Base-by-base conservation (phyloP, 768 basidiomycete species). In the Rhizopogon vesiculosus region DNA sequence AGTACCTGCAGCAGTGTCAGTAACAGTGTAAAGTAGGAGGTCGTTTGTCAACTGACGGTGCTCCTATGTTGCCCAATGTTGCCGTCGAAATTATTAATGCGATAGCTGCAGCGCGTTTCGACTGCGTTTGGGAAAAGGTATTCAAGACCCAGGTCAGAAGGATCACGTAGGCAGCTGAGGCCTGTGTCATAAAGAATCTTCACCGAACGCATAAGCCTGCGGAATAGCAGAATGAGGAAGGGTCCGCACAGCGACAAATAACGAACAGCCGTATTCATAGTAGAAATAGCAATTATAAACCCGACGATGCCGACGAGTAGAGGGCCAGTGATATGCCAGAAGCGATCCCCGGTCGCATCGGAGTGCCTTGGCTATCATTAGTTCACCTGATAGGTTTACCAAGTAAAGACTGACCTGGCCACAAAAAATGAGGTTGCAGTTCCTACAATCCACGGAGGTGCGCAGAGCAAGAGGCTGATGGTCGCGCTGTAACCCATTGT, bases 21-120 rank as follows among this genome's bases (percentile, higher is more conserved):
- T 38, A 7, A 15, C 9, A 39, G 3, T 25, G 39, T 31, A 19
- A 18, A 28, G 48, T 15, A 28, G 33, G 46, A 57, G 51, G 28
- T 16, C 12, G 54, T 4, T 33, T 2, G 38, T 56, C 61, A 28
- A 82, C 83, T 73, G 73, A 93, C 75, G 89, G 84, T 58, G 91
- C 89, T 42, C 83, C 73, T 33, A 95, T 76, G 71, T 93, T 94
- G 0, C 92, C 92, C 6, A 89, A 76, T 62, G 90, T 85, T 12
- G 85, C 86, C 63, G 90, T 81, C 33, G 86, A 82, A 67, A 91
- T 92, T 64, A 92, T 81, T 54, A 89, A 69, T 1, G 91, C 92
- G 42, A 95, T 75, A 16, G 85, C 86, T n/a, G 92, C 86, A 8
- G 91, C 89, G 6, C 92, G 84, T 69, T 93, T 93, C 18, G 86